Percentiles rank a stretch among this genome's conserved stretches.
phyloP scores from a whole-genome alignment of 2,329 filamentous ascomycete genomes.

The Apiospora hydei region DNA sequence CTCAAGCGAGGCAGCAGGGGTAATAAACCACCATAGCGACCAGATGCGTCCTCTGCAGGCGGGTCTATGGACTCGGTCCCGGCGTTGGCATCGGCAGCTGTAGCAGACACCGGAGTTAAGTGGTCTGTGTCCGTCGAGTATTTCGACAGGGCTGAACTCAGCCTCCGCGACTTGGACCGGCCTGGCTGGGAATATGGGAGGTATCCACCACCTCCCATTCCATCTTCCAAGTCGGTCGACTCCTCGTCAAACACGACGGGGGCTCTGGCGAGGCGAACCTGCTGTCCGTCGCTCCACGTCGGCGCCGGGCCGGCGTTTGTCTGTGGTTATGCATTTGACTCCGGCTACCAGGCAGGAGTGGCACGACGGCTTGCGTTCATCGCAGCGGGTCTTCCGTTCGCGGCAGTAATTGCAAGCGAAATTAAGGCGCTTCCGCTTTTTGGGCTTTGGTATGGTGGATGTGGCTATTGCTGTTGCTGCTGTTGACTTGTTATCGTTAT shows the following conservation, averaged over 20 bases:
- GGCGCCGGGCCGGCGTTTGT: conserved; percentile 27
- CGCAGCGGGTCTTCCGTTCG: conserved; percentile 26
- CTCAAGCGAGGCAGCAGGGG: conserved; percentile 22
- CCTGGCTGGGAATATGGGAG: neutral
- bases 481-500: neutral
- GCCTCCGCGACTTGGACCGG: neutral
- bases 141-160: conserved; percentile 8
- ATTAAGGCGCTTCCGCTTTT: conserved; percentile 26
- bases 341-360: conserved; percentile 27
- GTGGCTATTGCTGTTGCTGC: neutral
- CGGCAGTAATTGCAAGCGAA: conserved; percentile 30
- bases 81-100: neutral
- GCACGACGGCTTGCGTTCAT: conserved; percentile 29
- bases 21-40: conserved; percentile 40
- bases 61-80: conserved; percentile 23
- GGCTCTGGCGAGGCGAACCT: neutral
- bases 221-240: neutral
- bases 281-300: conserved; percentile 24
- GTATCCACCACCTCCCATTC: neutral
- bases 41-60: conserved; percentile 14
- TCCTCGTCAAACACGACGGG: neutral
- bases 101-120: conserved; percentile 8
- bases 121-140: conserved; percentile 13
- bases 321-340: conserved; percentile 27
- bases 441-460: neutral